phyloP scores from a whole-genome alignment of 2,329 filamentous ascomycete genomes.

The Colletotrichum viniferum region DNA sequence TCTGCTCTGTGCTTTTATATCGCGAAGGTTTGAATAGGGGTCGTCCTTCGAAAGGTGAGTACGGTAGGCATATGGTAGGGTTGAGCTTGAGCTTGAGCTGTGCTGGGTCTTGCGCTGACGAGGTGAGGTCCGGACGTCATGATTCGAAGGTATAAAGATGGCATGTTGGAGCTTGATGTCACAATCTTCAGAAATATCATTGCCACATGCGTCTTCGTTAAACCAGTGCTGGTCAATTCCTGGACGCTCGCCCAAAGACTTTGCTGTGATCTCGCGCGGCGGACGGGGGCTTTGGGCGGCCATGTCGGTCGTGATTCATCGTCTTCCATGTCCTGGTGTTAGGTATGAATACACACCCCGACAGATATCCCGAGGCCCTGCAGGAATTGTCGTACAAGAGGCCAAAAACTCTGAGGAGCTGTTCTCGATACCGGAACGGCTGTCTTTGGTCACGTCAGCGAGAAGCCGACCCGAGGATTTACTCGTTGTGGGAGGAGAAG shows the following conservation, averaged over 20 bases:
- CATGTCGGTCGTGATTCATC: neutral
- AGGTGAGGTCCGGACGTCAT: neutral
- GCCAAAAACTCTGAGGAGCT: neutral
- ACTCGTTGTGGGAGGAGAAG: neutral
- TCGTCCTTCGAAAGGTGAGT: neutral
- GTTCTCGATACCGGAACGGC: neutral
- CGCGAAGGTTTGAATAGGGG: neutral
- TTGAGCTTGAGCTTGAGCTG: neutral
- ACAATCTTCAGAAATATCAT: fast-evolving
- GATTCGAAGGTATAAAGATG: neutral
- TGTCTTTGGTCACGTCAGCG: neutral
- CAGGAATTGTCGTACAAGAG: neutral
- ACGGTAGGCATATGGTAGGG: neutral
- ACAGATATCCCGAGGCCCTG: neutral
- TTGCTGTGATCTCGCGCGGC: neutral
- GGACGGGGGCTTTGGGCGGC: neutral
- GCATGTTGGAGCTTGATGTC: neutral
- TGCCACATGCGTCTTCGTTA: neutral
- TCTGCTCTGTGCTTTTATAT: neutral
- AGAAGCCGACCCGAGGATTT: neutral
- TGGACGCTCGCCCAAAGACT: neutral
- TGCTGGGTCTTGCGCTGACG: neutral
- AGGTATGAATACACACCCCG: neutral
- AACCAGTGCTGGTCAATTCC: neutral
- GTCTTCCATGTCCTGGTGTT: neutral